Base-by-base conservation (phyloP, 345 rosid species). In the Aurinia saxatilis region DNA sequence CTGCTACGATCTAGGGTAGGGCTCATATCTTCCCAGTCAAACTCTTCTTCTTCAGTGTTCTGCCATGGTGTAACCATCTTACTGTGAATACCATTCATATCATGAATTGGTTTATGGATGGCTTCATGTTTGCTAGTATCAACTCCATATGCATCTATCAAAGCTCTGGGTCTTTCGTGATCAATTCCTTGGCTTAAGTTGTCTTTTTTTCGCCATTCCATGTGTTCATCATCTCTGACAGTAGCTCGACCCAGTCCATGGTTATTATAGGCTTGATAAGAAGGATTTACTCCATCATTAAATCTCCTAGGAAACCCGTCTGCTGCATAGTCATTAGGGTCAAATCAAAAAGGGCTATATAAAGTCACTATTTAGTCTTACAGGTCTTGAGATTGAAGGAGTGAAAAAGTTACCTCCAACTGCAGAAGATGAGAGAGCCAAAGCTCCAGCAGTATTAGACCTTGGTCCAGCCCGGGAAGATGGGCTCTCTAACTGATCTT, bases 11-110 rank as follows among this genome's bases (percentile, higher is more conserved):
- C 92, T 66, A 84, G 74, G 17, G 95, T 84, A 60, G 96, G 98
- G 80, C 80, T 95, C 99, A 95, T 95, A 71, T 90, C 96, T 75
- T 90, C 96, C 99, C 99, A 95, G 66, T 95, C 90, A 75, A 88
- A 95, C 76, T 95, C 99, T 75, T 95, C 96, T 80, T 90, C 99
- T 68, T 95, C 99, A 55, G 93, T 86, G 74, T 86, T 92, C 83
- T 90, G 98, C 99, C 99, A 95, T 56, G 87, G 80, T 50, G 90
- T 17, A 71, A 80, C 81, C 57, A 75, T 66, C 74, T 80, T 86
- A 73, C 65, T 67, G 44, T 68, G 79, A 47, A 77, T 55, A 15
- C 90, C 93, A 73, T 84, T 86, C 64, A 72, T 78, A 72, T 74
- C 78, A 14, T 57, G 80, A 38, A 67, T 18, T 61, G 81, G 78